Conservation (phyloP, 2,329 filamentous ascomycete genomes). For the Aspergillus persii region DNA sequence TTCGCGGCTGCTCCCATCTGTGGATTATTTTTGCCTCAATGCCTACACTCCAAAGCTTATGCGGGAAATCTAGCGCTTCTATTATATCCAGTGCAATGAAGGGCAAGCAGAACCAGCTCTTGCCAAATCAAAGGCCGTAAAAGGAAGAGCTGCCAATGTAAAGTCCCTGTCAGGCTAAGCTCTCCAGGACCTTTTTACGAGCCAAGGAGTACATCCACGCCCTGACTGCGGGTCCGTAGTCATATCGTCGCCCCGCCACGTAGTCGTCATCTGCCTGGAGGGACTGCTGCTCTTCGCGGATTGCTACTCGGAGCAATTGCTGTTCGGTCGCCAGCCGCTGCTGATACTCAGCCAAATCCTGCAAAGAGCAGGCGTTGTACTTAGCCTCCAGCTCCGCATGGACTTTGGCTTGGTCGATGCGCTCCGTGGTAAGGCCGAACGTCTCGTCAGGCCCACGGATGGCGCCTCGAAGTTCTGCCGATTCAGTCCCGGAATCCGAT, state of each 20-base stretch:
- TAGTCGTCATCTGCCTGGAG: conserved; percentile 40
- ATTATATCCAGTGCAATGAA: too few relatives aligned
- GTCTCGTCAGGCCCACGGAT: conserved; percentile 38
- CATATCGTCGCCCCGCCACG: conserved; percentile 48
- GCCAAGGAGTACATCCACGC: conserved; percentile 68
- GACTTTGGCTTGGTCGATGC: conserved; percentile 34
- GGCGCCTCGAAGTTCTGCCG: conserved; percentile 16
- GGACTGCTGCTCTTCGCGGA: conserved; percentile 41
- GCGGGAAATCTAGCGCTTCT: too few relatives aligned
- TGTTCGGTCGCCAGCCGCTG: conserved; percentile 32
- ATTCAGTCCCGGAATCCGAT: not conserved
- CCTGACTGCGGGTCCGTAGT: conserved; percentile 69
- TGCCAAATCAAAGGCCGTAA: too few relatives aligned
- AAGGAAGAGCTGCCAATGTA: too few relatives aligned
- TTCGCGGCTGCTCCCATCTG: not conserved
- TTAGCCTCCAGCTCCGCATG: conserved; percentile 20
- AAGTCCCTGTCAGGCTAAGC: conserved; percentile 17
- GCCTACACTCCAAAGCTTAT: too few relatives aligned
- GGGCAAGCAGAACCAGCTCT: too few relatives aligned
- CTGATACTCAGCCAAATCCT: conserved; percentile 32
- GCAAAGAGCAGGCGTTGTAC: conserved; percentile 23
- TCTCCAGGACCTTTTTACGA: conserved; percentile 59
- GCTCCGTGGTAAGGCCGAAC: conserved; percentile 31
- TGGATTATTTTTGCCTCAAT: too few relatives aligned
- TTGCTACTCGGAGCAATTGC: conserved; percentile 31